A percentile compares a stretch with the other conserved stretches of the same genome.
phyloP scores from a whole-genome alignment of 2,329 filamentous ascomycete genomes.

The Penicillium sp. region DNA sequence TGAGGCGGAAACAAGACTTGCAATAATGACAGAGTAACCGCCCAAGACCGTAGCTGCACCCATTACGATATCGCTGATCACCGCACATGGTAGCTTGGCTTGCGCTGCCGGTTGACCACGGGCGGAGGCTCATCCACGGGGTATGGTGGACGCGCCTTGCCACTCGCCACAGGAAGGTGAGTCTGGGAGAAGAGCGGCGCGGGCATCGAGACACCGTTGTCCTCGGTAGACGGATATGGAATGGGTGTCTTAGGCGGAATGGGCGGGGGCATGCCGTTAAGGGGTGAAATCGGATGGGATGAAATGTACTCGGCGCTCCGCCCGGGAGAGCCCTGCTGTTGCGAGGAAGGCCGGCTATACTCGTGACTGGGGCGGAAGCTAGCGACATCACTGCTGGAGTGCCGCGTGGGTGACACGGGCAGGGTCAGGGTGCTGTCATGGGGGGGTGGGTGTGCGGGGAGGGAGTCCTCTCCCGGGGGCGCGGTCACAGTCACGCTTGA shows the following conservation, averaged over 20 bases:
- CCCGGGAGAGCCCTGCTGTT: conserved; percentile 34
- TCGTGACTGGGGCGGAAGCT: conserved; percentile 44
- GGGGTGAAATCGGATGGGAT: conserved; percentile 20
- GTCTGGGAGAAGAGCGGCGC: conserved; percentile 37
- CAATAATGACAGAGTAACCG: neutral
- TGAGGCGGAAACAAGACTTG: conserved; percentile 8
- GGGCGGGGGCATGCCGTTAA: conserved; percentile 59
- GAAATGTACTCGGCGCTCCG: conserved; percentile 39
- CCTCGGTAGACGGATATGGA: conserved; percentile 49
- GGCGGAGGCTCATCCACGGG: conserved; percentile 81
- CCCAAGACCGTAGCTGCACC: neutral
- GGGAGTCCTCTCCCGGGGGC: conserved; percentile 34
- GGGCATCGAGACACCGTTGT: conserved; percentile 37
- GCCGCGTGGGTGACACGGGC: conserved; percentile 27
- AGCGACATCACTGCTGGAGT: conserved; percentile 30
- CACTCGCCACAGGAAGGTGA: conserved; percentile 19
- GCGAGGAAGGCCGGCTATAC: conserved; percentile 34
- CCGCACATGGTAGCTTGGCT: conserved; percentile 70
- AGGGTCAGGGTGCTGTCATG: conserved; percentile 27
- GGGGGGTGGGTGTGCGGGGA: conserved; percentile 32
- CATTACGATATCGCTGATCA: conserved; percentile 29
- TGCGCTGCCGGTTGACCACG: conserved; percentile 79
- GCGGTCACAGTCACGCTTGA: conserved; percentile 26
- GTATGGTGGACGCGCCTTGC: conserved; percentile 64
- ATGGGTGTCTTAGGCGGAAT: conserved; percentile 77